phyloP scores from a whole-genome alignment of 768 basidiomycete genomes.

The Mrakia gelida region DNA sequence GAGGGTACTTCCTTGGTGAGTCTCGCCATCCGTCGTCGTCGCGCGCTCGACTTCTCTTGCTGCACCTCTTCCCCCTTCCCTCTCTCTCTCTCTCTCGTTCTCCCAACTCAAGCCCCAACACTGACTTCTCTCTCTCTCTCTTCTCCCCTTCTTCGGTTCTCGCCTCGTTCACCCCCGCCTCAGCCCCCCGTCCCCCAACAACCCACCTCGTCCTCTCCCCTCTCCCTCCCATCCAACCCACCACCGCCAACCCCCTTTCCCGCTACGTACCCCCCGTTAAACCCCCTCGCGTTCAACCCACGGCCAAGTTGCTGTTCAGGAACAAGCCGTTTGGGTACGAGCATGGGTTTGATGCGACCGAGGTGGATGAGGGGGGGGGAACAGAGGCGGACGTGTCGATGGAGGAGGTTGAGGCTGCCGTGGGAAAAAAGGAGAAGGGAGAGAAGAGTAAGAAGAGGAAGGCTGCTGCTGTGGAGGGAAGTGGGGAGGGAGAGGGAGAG shows the following conservation, averaged over 20 bases:
- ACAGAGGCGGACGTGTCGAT: background rate
- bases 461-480: slow-evolving; percentile 13
- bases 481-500: background rate
- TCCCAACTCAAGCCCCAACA: background rate
- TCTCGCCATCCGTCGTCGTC: background rate
- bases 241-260: background rate
- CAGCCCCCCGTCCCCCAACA: slow-evolving; percentile 18
- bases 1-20: slow-evolving; percentile 24
- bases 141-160: background rate
- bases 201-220: slow-evolving; percentile 22
- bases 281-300: slow-evolving; percentile 22
- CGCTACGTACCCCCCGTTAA: slow-evolving; percentile 26
- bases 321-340: slow-evolving; percentile 27
- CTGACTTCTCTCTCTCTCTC: background rate
- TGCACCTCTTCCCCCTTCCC: background rate
- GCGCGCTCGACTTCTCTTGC: background rate
- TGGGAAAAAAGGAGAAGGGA: too few species aligned
- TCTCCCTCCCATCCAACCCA: slow-evolving; percentile 19
- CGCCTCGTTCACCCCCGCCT: background rate
- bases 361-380: background rate
- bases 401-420: slow-evolving; percentile 6
- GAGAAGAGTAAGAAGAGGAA: slow-evolving; percentile 23
- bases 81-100: background rate
- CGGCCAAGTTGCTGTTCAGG: slow-evolving; percentile 27
- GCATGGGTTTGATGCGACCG: background rate